Evolutionary conservation across 176 grass and related monocot genomes (phyloP).

Genomic region (Oryza glumipatula): DNA sequence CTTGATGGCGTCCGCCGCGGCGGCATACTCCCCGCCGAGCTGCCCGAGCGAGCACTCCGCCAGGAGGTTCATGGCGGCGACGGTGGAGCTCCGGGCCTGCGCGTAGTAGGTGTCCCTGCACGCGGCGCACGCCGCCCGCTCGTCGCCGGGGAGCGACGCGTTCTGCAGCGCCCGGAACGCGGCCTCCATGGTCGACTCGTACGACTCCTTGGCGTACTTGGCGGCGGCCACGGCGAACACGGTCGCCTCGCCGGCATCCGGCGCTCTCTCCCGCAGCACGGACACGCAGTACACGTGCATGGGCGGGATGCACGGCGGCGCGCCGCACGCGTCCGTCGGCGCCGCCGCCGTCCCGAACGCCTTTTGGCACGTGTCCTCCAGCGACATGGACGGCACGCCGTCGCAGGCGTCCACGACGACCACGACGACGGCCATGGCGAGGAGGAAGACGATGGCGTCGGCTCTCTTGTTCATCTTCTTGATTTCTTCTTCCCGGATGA

Average conservation of each 20-base stretch:
- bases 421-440: not conserved
- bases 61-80: not conserved
- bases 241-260: not conserved
- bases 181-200: not conserved
- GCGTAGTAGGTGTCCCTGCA: not conserved
- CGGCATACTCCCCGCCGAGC: not conserved
- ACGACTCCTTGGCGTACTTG: not conserved
- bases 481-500: not conserved
- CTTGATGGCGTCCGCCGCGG: not conserved
- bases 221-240: not conserved
- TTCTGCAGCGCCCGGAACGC: not conserved
- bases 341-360: not conserved
- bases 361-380: not conserved
- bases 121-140: not conserved
- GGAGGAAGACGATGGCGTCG: not conserved
- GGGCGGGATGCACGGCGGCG: not conserved
- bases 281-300: conserved; percentile 10
- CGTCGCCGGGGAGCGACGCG: not conserved
- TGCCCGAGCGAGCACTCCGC: not conserved
- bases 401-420: not conserved
- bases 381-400: not conserved
- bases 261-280: not conserved
- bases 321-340: not conserved
- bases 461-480: not conserved
- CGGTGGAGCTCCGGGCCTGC: not conserved